Evolutionary conservation across 768 basidiomycete genomes (phyloP), one percentile per base, ranked within the genome.

Genomic region (Lactarius trivialis): DNA sequence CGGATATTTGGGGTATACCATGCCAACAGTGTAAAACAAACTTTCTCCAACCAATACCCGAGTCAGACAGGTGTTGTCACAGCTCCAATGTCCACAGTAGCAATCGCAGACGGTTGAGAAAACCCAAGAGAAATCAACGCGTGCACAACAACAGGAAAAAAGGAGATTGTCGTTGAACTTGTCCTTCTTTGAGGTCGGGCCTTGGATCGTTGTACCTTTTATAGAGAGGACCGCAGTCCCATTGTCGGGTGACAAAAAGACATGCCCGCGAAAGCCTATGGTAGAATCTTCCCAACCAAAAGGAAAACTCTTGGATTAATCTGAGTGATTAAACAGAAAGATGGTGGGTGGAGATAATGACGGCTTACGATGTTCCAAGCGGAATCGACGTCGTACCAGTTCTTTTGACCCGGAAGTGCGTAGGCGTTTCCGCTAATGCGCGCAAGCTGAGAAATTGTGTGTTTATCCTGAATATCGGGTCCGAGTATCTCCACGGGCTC

Each of bases 81-180:
- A 98, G 39, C 80, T 81, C 79, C 81, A 86, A 36, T 80, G 77
- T 11, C 82, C 77, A 2, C 82, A 76, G 71, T 85, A 94, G 75
- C 96, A 98, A 68, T 91, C 81, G 75, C 96, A 98, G 4, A 97
- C 95, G 2, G 89, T 85, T 37, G 81, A 80, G 71, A 92, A 88
- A 30, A 82, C 70, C 94, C 95, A 98, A 2, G 89, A 85, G 63
- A 93, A 80, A 72, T 91, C 89, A 37, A 95, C 89, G 34, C 85
- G 81, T 17, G 93, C 95, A 69, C 96, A 98, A 71, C 96, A 98
- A 74, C 96, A 98, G 0, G 93, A 90, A 70, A 91, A 92, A 19
- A 92, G 73, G 72, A 91, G 68, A 68, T 92, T 92, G 73, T 97
- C 95, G 73, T 98, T 98, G 70, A 86, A 86, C 75, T 93, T 95